phyloP scores from a whole-genome alignment of 2,329 filamentous ascomycete species.

The Lecanosticta acicola region DNA sequence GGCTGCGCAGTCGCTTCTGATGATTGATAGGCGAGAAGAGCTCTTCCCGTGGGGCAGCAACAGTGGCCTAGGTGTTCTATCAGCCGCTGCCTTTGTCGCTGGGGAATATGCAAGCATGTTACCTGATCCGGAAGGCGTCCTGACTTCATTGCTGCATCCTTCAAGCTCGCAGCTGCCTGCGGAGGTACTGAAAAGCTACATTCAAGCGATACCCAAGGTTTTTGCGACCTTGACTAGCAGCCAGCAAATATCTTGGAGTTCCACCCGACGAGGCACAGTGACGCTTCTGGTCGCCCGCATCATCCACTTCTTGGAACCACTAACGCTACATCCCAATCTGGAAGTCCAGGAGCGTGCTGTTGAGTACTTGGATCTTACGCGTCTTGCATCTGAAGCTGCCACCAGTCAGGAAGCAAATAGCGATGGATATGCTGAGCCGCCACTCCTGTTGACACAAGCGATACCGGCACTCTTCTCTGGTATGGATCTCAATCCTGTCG shows the following conservation, averaged over 20 bases:
- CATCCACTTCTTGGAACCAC: conserved; percentile 71
- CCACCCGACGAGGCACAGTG: conserved; percentile 66
- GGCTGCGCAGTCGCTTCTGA: conserved; percentile 70
- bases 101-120: conserved; percentile 81
- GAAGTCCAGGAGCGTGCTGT: conserved; percentile 94
- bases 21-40: conserved; percentile 56
- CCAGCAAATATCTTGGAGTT: conserved; percentile 62
- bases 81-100: conserved; percentile 74
- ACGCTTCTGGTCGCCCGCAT: conserved; percentile 75
- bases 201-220: conserved; percentile 83
- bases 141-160: conserved; percentile 68
- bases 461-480: conserved; percentile 83
- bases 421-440: conserved; percentile 67
- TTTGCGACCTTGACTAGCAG: conserved; percentile 67
- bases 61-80: conserved; percentile 59
- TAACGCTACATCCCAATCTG: conserved; percentile 75
- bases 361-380: conserved; percentile 84
- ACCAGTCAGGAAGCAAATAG: conserved; percentile 58
- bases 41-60: conserved; percentile 49
- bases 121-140: conserved; percentile 61
- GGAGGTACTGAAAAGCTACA: conserved; percentile 66
- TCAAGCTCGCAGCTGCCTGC: conserved; percentile 54
- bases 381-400: conserved; percentile 76
- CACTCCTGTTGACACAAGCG: conserved; percentile 80
- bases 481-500: conserved; percentile 87